Evolutionary conservation across 2,329 filamentous ascomycete genomes (phyloP).

Genomic region (Microascus cirrosus): DNA sequence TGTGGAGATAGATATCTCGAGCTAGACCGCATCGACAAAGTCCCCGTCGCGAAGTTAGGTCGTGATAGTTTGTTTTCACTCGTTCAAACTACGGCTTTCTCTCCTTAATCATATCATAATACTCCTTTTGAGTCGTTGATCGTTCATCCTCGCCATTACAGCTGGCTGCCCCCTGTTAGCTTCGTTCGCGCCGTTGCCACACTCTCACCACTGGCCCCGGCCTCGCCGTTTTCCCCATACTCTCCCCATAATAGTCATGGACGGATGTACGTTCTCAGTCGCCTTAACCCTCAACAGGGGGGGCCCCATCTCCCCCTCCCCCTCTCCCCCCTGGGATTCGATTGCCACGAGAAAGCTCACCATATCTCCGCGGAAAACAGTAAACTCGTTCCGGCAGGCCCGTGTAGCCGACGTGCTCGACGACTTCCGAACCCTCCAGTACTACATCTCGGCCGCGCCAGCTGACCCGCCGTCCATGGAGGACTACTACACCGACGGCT

Average conservation of each 20-base stretch:
- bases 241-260: not conserved
- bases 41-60: not conserved
- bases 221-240: not conserved
- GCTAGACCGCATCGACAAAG: not conserved
- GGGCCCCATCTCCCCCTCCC: not conserved
- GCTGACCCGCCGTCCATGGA: conserved; percentile 41
- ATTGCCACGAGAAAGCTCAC: not conserved
- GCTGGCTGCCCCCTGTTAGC: not conserved
- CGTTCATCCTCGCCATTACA: not conserved
- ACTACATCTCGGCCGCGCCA: conserved; percentile 47
- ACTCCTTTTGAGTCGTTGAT: not conserved
- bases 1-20: too few species aligned
- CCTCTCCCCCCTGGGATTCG: not conserved
- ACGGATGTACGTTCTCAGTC: conserved; percentile 1
- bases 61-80: not conserved
- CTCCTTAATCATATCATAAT: not conserved
- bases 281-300: not conserved
- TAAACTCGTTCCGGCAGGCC: conserved; percentile 47
- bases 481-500: conserved; percentile 54
- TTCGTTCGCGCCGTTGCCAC: not conserved
- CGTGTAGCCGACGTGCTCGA: conserved; percentile 51
- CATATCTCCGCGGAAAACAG: conserved; percentile 20
- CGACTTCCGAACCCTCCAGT: conserved; percentile 52
- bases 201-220: not conserved
- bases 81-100: not conserved